Evolutionary conservation across 2,329 filamentous ascomycete species (phyloP), one percentile per base, ranked within the genome.

Genomic region (Alternaria ethzedia): DNA sequence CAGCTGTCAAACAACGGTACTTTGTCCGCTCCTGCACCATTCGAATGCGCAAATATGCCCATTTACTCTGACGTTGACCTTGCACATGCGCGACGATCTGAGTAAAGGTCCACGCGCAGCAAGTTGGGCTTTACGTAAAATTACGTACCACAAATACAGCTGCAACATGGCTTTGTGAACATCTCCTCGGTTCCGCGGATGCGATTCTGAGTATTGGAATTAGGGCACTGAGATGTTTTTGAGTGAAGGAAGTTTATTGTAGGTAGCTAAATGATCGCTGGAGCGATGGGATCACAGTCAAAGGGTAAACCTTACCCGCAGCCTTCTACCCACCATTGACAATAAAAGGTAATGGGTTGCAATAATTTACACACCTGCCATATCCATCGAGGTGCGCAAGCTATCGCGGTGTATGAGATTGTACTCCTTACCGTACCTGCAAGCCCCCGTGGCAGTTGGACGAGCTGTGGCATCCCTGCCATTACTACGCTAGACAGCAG

Each of bases 171-270:
- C 49, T 52, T 52, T 36, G 49, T 41, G n/a, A 28, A 26, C 59
- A 58, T 62, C 59, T 62, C 59, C 59, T 58, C 59, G 59, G 59
- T 58, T 12, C 59, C 59, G 59, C 59, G 59, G 59, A 62, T 30
- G 17, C 25, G 45, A 20, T 23, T 30, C n/a, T 41, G 32, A 8
- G 13, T 25, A 25, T 10, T 52, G 49, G 13, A 11, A 20, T 5
- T 52, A 9, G 10, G 30, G 36, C 2, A 36, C 49, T 52, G 20
- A 20, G 13, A 20, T 52, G 20, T 25, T 36, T 23, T 44, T 12
- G 20, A 11, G 8, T 13, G 23, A 15, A 46, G 26, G 32, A 4
- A 6, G 20, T 30, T 26, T 20, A 36, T 17, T 57, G 10, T 30
- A 28, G 10, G 28, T 13, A 46, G 15, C 30, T 45, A 15, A 20